phyloP scores from a whole-genome alignment of 495 filamentous ascomycete species.

The Penicillium maclennaniae region DNA sequence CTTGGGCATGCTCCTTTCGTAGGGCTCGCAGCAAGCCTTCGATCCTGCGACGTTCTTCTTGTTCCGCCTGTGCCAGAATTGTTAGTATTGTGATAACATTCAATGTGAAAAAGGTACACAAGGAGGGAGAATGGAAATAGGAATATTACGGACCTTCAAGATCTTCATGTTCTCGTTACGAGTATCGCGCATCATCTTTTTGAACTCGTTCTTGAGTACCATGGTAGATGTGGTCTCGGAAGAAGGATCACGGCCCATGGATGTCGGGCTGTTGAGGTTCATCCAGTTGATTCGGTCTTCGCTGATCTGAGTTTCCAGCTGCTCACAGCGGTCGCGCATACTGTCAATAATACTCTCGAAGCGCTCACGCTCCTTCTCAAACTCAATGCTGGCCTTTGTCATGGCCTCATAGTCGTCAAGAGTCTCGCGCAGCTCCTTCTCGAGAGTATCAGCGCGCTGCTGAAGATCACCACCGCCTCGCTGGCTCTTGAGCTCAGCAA shows the following conservation, averaged over 20 bases:
- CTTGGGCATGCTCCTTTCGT: slow-evolving; percentile 48
- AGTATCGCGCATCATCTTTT: slow-evolving; percentile 87
- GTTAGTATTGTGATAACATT: slow-evolving; percentile 11
- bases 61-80: slow-evolving; percentile 61
- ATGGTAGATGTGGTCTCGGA: slow-evolving; percentile 64
- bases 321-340: slow-evolving; percentile 65
- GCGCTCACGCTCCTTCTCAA: slow-evolving; percentile 77
- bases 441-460: slow-evolving; percentile 57
- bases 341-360: slow-evolving; percentile 70
- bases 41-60: slow-evolving; percentile 65
- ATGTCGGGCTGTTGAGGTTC: slow-evolving; percentile 55
- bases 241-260: slow-evolving; percentile 42
- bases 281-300: slow-evolving; percentile 72
- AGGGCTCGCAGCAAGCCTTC: slow-evolving; percentile 56
- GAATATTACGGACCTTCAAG: slow-evolving; percentile 55
- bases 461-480: slow-evolving; percentile 47
- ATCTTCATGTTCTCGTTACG: slow-evolving; percentile 66
- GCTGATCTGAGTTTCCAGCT: slow-evolving; percentile 60
- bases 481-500: slow-evolving; percentile 49
- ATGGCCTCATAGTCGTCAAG: slow-evolving; percentile 83
- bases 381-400: slow-evolving; percentile 78
- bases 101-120: too few relatives aligned
- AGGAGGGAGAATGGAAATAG: background rate
- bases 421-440: slow-evolving; percentile 77
- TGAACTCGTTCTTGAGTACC: slow-evolving; percentile 77